A percentile compares a stretch with the other conserved stretches of the same genome.
These are phyloP conservation scores for Trichoderma hamatum DNA, from an alignment of 2,329 filamentous ascomycete genomes.

Conservation along the genomic window DNA sequence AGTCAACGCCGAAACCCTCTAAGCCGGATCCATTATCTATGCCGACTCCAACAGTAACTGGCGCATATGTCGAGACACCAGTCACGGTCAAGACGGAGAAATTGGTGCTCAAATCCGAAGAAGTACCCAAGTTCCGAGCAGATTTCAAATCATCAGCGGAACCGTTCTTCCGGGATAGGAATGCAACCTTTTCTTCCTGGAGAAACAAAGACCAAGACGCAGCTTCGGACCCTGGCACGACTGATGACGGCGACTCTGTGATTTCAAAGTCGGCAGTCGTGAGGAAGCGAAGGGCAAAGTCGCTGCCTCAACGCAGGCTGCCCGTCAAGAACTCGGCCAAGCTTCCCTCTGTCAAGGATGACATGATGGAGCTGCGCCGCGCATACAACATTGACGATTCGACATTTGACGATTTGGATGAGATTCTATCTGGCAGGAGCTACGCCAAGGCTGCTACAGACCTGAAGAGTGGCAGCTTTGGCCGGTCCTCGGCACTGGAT, in stretches of 20 bases:
- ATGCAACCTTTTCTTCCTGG: conserved; percentile 33
- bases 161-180: conserved; percentile 34
- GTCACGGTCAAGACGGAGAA: conserved; percentile 49
- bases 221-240: conserved; percentile 39
- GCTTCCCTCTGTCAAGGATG: conserved; percentile 58
- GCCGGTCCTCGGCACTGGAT: conserved; percentile 33
- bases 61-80: conserved; percentile 61
- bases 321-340: conserved; percentile 57
- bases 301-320: conserved; percentile 48
- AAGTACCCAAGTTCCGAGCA: conserved; percentile 29
- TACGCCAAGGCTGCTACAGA: conserved; percentile 31
- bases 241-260: conserved; percentile 32
- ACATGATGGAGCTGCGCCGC: conserved; percentile 56
- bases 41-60: conserved; percentile 58
- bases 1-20: conserved; percentile 52
- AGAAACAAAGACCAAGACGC: conserved; percentile 37
- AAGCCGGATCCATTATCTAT: conserved; percentile 52
- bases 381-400: conserved; percentile 61
- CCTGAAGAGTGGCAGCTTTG: conserved; percentile 34
- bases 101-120: conserved; percentile 27
- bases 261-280: conserved; percentile 33
- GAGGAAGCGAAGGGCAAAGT: conserved; percentile 40
- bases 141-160: conserved; percentile 33
- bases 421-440: conserved; percentile 49
- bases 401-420: conserved; percentile 61